Evolutionary conservation across 2,329 filamentous ascomycete species (phyloP), one percentile per base, ranked within the genome.

Genomic region (Ophiocordyceps camponoti-leonardi): DNA sequence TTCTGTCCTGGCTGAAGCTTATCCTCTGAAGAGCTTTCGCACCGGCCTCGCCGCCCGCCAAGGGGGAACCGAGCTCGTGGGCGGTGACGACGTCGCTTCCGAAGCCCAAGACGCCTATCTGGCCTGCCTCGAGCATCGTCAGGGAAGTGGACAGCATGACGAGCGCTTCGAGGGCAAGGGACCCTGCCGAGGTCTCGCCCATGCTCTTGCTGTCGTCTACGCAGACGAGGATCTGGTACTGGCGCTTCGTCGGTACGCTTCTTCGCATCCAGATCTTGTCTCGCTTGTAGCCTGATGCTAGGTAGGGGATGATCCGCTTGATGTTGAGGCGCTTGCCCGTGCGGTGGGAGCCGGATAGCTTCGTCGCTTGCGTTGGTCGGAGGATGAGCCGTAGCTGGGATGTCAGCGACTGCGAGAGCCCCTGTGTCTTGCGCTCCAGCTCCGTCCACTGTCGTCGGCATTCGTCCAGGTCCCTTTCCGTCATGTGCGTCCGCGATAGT

Each of bases 221-320:
- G 37, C 92, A 93, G 44, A 99, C 81, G 68, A 98, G 79, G 62
- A 98, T 93, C 64, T 99, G 93, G 65, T 98, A 98, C 47, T 81
- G 83, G 39, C 93, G 83, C 66, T 96, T 96, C 35, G 82, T 90
- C 1, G 93, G 93, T 44, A 94, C 79, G 31, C 79, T 82, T 46
- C 93, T 80, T 14, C 93, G 83, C 82, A 98, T 94, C 92, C 92
- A 99, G 65, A 99, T 99, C 72, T 98, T 98, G 75, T 99, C 92
- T 49, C 92, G 85, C 71, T 95, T 96, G 73, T 95, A 98, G 59
- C 84, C 82, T 0, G 88, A 96, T 1, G 93, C 92, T 54, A 99
- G 96, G 67, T 98, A 99, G 0, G 93, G 92, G 56, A 99, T 98
- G 65, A 99, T 98, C 54, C 90, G 86, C 66, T 96, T 96, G 69